Percentiles rank a stretch among this genome's conserved stretches.
These are phyloP conservation scores for Eudorina sp. DNA, from an alignment of 139 green algal genomes.

Conservation along the genomic window DNA sequence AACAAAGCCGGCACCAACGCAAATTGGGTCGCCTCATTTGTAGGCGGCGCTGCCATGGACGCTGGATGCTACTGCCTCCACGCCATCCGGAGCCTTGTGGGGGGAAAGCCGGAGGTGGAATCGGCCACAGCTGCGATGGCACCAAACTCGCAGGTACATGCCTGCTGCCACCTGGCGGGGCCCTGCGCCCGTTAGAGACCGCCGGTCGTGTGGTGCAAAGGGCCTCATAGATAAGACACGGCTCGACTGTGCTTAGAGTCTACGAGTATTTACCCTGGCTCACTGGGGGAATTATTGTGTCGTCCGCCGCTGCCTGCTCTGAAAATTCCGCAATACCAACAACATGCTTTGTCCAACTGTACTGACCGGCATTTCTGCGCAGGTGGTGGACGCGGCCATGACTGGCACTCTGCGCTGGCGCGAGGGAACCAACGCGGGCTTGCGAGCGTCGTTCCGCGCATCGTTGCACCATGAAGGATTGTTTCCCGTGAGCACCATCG, in stretches of 20 bases:
- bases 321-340: too few relatives aligned
- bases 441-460: conserved; percentile 31
- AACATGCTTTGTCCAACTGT: too few relatives aligned
- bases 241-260: too few relatives aligned
- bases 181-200: not conserved
- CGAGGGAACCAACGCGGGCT: not conserved
- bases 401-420: conserved; percentile 28
- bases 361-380: too few relatives aligned
- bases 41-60: conserved; percentile 68
- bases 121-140: conserved; percentile 9
- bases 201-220: too few relatives aligned
- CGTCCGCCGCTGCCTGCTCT: too few relatives aligned
- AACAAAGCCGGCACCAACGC: not conserved
- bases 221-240: too few relatives aligned
- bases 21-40: not conserved
- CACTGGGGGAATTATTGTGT: too few relatives aligned
- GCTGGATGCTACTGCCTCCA: conserved; percentile 65
- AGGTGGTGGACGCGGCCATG: conserved; percentile 51
- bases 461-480: conserved; percentile 49
- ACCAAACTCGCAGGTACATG: conserved; percentile 16
- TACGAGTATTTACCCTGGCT: too few relatives aligned
- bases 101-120: not conserved
- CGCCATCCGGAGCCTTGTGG: conserved; percentile 45
- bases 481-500: conserved; percentile 50
- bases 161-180: not conserved